phyloP scores from a whole-genome alignment of 148 eudicot genomes.

The Chenopodium berlandieri region DNA sequence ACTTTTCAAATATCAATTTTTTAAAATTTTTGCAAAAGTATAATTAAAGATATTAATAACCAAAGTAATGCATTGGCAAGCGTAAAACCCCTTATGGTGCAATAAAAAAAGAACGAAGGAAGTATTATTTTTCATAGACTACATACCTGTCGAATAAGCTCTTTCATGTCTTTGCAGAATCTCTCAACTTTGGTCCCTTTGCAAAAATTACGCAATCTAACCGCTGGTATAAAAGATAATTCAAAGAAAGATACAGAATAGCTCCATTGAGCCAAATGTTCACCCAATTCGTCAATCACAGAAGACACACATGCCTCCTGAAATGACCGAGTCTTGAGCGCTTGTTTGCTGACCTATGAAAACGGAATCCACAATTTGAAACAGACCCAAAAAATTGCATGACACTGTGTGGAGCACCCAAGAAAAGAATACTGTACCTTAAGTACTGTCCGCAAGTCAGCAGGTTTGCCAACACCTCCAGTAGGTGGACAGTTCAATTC shows the following conservation, averaged over 20 bases:
- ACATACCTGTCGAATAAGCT: slow-evolving; percentile 76
- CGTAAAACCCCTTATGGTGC: too few species aligned
- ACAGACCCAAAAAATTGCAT: neutral
- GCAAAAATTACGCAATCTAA: slow-evolving; percentile 75
- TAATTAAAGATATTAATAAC: too few species aligned
- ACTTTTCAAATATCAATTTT: too few species aligned
- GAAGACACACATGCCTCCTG: slow-evolving; percentile 87
- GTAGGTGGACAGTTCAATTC: slow-evolving; percentile 81
- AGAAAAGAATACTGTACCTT: slow-evolving; percentile 49
- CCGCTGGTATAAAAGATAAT: slow-evolving; percentile 74
- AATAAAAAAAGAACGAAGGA: too few species aligned
- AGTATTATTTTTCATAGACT: neutral
- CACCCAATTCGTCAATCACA: slow-evolving; percentile 84
- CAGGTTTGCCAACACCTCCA: slow-evolving; percentile 91
- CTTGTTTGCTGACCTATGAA: slow-evolving; percentile 70
- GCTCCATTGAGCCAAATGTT: slow-evolving; percentile 96
- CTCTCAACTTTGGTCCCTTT: slow-evolving; percentile 87
- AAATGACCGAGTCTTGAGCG: slow-evolving; percentile 71
- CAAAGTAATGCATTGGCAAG: too few species aligned
- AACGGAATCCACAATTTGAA: slow-evolving; percentile 12
- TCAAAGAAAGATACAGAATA: slow-evolving; percentile 88
- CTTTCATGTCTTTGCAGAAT: slow-evolving; percentile 76
- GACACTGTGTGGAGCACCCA: slow-evolving; percentile 1
- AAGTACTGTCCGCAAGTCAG: slow-evolving; percentile 60
- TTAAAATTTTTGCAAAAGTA: too few species aligned